Evolutionary conservation across 257 asterid genomes (phyloP), one percentile per base, ranked within the genome.

Genomic region (Mitragyna speciosa): DNA sequence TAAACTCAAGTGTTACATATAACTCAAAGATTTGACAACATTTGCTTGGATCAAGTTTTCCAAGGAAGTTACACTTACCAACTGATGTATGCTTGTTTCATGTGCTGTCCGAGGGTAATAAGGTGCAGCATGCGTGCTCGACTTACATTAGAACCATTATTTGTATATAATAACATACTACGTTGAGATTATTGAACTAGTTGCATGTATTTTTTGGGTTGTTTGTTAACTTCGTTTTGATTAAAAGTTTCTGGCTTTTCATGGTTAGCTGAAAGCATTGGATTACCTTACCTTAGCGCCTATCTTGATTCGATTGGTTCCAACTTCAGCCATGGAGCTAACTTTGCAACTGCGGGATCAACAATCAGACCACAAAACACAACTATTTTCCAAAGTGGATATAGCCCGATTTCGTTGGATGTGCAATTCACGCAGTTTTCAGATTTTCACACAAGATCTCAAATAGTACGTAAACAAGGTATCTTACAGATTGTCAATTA

Each of bases 331-430:
- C 92, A 91, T 82, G 97, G 97, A 68, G 94, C 93, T 77, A 94
- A 94, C 78, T 94, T 94, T 61, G 98, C 98, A 2, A 90, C 97
- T 11, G 95, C 97, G n/a, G 97, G 95, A 66, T 94, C 98, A 28
- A 91, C 98, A 5, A 89, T 94, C 73, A 87, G 97, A 85, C 94
- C 91, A 75, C 96, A 85, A 64, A 94, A 94, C 67, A 85, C 94
- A 22, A 91, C 98, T 83, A 84, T 91, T 39, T 64, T 80, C 12
- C 95, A 92, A 81, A 92, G 97, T 85, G 98, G 98, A 20, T 81
- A 72, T 15, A 94, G 98, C 66, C 98, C 98, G 9, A 69, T 94
- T 79, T 92, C 97, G n/a, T 83, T 94, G 39, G 87, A 92, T 48
- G 91, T 92, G 9, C 96, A 91, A 52, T 85, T 64, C 47, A 65